Evolutionary conservation across 2,329 filamentous ascomycete species (phyloP), one percentile per base, ranked within the genome.

Genomic region (Pyricularia sp.): DNA sequence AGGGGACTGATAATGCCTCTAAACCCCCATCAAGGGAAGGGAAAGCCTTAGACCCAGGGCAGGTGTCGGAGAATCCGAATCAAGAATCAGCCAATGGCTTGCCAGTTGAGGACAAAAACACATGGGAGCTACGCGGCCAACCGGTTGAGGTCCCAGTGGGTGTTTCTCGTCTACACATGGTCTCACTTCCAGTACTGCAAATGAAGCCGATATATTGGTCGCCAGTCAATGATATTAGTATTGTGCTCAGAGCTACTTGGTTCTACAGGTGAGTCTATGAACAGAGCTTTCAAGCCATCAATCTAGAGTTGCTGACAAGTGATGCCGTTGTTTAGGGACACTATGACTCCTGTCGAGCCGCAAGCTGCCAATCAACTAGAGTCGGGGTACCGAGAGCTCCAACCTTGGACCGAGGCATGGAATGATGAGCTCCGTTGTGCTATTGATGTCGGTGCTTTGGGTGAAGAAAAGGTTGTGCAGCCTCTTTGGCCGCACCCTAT

Each of bases 121-220:
- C 33, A 26, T 66, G 65, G 33, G 65, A 55, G 33, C 65, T 61
- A 26, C 58, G 14, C 14, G 65, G 33, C 11, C 65, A 50, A n/a
- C 78, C 70, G 42, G 75, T 78, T 5, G 88, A 91, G 69, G 89
- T 98, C 2, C 88, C 93, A 3, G 94, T 98, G 1, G 95, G 95
- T 0, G 84, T 95, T 6, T 97, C 94, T n/a, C 87, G 93, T 72
- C 82, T 99, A 69, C 94, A 99, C 76, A 86, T 94, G 74, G 94
- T 98, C 1, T 89, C 92, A 69, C 83, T 98, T 73, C 93, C 94
- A 26, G 86, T 86, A 68, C 80, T 97, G 42, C 85, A 92, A 75
- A 97, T 99, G 93, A 92, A 94, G 77, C 95, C 95, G 0, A 97
- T 98, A 70, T 99, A 99, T 77, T 99, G 95, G 95, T 94, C 91